Evolutionary conservation across 306 rosid genomes (phyloP).

Genomic region (Sesbania bispinosa): DNA sequence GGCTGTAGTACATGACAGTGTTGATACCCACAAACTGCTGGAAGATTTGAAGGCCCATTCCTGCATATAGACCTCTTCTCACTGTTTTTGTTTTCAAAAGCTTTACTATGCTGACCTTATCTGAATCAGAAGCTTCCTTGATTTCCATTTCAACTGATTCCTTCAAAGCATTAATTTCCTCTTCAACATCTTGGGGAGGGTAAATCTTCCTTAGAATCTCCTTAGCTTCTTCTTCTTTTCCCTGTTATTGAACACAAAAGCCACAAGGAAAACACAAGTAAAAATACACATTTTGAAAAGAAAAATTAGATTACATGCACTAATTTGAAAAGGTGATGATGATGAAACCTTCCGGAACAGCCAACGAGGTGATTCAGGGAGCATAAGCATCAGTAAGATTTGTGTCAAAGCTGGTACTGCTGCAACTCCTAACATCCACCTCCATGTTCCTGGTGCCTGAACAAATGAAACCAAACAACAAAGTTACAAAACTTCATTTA

Average conservation of each 20-base stretch:
- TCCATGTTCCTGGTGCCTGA: slow-evolving; percentile 68
- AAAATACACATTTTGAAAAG: neutral
- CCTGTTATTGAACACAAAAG: slow-evolving; percentile 24
- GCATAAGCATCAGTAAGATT: slow-evolving; percentile 41
- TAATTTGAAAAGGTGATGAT: neutral
- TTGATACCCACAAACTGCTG: slow-evolving; percentile 72
- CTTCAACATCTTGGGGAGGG: slow-evolving; percentile 44
- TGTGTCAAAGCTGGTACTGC: slow-evolving; percentile 55
- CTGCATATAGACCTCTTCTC: slow-evolving; percentile 55
- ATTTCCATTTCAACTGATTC: slow-evolving; percentile 52
- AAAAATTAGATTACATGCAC: neutral
- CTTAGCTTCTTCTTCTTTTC: slow-evolving; percentile 46
- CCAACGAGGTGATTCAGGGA: slow-evolving; percentile 80
- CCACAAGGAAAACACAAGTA: neutral
- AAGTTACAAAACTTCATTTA: neutral
- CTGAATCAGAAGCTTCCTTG: slow-evolving; percentile 16
- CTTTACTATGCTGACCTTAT: slow-evolving; percentile 34
- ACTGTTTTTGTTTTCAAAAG: slow-evolving; percentile 46
- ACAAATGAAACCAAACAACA: neutral
- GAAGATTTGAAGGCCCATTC: slow-evolving; percentile 62
- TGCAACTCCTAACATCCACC: slow-evolving; percentile 79
- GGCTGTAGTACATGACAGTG: slow-evolving; percentile 64
- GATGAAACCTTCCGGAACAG: slow-evolving; percentile 49
- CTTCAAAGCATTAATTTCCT: slow-evolving; percentile 43
- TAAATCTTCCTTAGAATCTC: slow-evolving; percentile 44